Base-by-base conservation (phyloP, 768 basidiomycete genomes). In the Fomitopsis pulvina region DNA sequence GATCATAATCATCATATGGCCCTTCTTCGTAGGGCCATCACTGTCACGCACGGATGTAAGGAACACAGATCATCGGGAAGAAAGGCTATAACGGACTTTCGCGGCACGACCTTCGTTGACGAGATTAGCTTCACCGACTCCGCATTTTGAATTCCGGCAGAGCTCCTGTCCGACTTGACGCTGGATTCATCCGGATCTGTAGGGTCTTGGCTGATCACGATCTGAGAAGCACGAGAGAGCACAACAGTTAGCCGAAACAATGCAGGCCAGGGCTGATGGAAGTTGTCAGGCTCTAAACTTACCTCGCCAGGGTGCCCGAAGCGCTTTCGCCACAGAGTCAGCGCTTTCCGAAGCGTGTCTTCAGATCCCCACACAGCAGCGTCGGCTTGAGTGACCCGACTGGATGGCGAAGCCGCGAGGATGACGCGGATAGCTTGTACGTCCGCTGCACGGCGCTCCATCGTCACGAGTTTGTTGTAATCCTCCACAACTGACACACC, bases 401-500 rank as follows among this genome's bases (percentile, higher is more conserved):
- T 63, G 38, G 58, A 54, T 3, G 78, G 72, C 4, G 74, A 75
- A 22, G 76, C 70, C 8, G 78, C 68, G 28, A 97, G 68, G 39
- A 98, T 79, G 12, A 85, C 84, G 30, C 89, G 80, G 41, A 92
- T 80, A 3, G 89, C 90, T 61, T 91, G 92, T 0, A 98, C 92
- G 62, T 98, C 92, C 2, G 91, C 92, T 10, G 88, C 80, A 32
- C 81, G 76, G 30, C 75, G 72, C 63, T 92, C 88, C 43, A 80
- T 85, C 38, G 73, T 76, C 12, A 85, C 73, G n/a, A 92, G 68
- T 51, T 83, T 77, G 42, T 73, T 72, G 61, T 90, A 87, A 61
- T 97, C 95, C 56, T 95, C 84, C 24, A 99, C 85, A 9, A 92
- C 83, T 1, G 85, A 85, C 24, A 97, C 77, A 8, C 94, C 91